Conservation (phyloP, 495 filamentous ascomycete genomes). For the Parathielavia appendiculata region DNA sequence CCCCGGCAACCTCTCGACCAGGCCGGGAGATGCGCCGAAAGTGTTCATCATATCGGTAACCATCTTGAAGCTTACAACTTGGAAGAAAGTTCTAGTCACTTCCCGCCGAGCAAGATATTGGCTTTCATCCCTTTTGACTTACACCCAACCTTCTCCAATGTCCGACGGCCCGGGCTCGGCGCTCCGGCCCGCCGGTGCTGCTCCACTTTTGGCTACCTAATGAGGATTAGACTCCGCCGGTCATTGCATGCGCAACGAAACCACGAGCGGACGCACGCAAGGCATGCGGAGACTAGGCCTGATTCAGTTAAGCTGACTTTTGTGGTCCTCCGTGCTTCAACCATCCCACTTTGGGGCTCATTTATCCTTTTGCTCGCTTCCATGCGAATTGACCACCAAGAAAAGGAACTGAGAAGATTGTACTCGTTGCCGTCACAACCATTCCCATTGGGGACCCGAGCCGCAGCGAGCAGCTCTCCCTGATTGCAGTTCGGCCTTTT, state of each 20-base stretch:
- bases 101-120: not conserved
- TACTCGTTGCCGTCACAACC: too few relatives aligned
- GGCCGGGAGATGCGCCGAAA: not conserved
- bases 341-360: too few relatives aligned
- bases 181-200: not conserved
- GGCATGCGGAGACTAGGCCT: conserved; percentile 21
- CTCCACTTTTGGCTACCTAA: not conserved
- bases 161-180: not conserved
- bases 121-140: conserved; percentile 4
- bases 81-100: not conserved
- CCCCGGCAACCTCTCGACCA: not conserved
- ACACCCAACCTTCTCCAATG: not conserved
- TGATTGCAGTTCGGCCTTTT: too few relatives aligned
- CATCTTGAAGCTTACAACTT: not conserved
- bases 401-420: too few relatives aligned
- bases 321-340: too few relatives aligned
- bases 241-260: not conserved
- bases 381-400: too few relatives aligned
- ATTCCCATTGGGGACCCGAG: too few relatives aligned
- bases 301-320: too few relatives aligned
- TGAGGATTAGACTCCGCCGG: conserved; percentile 23
- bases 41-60: conserved; percentile 3
- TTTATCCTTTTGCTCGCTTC: too few relatives aligned
- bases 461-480: too few relatives aligned
- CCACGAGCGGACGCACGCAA: not conserved